Base-by-base conservation (phyloP, 2,329 filamentous ascomycete species). In the Arthrobotrys sphaeroides region DNA sequence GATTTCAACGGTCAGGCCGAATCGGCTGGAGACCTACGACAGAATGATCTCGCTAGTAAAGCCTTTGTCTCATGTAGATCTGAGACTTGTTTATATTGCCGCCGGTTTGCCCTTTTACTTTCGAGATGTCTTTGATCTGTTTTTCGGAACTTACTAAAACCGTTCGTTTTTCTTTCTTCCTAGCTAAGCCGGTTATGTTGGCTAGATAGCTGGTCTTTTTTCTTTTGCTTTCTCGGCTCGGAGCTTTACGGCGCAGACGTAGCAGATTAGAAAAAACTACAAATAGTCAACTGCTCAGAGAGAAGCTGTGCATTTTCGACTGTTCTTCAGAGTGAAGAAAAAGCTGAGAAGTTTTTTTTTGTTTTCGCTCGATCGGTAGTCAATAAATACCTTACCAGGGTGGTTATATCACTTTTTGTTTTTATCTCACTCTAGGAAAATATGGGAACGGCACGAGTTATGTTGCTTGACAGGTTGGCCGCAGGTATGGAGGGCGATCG, bases 381-480 rank as follows among this genome's bases (percentile, higher is more conserved):
- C 26, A n/a, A 45, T 51, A 36, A 38, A 38, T 64, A 28, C 31
- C 16, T 42, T 16, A 12, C 40, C 18, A 31, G 13, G 13, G 36
- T 42, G 9, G 55, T 18, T 16, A 13, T 43, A 51, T 22, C 18
- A 18, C 9, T 20, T 40, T 60, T 16, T 38, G 12, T 24, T n/a
- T 24, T 22, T 9, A n/a, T 16, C 6, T 49, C 18, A 3, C 28
- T 36, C 16, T 51, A 24, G 26, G n/a, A 22, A 53, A 61, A 13
- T 6, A 73, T 66, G 61, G 53, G 43, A 12, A 55, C 53, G 12
- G 59, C 61, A 20, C 64, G 61, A 28, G 51, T 59, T 47, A n/a
- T 73, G 61, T 42, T 73, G 9, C 69, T 73, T 26, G 61, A 73
- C 60, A 51, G 61, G 42, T 38, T 66, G 28, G 51, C 51, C 3